These are phyloP conservation scores for Zalerion maritima DNA, from an alignment of 495 filamentous ascomycete species.

Conservation along the genomic window DNA sequence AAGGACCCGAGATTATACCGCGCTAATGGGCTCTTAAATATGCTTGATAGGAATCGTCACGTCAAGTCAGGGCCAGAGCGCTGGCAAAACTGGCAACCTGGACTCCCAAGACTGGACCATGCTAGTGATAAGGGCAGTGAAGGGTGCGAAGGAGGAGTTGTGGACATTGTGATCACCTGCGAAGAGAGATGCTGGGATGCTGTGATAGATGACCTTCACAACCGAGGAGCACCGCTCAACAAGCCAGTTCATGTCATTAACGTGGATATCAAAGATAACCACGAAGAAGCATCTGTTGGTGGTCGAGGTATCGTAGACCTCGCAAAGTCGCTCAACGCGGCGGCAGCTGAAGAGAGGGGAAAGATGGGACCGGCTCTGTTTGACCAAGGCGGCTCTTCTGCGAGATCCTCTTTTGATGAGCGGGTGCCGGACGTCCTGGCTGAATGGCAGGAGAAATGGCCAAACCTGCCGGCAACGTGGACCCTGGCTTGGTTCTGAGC, in stretches of 20 bases:
- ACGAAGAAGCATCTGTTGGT: slow-evolving; percentile 85
- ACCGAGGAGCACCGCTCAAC: slow-evolving; percentile 69
- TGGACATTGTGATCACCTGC: slow-evolving; percentile 93
- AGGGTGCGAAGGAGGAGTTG: slow-evolving; percentile 81
- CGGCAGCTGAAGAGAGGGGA: slow-evolving; percentile 63
- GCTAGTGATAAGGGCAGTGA: slow-evolving; percentile 47
- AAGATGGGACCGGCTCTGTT: slow-evolving; percentile 45
- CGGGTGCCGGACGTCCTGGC: slow-evolving; percentile 83
- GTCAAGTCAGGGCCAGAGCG: slow-evolving; percentile 94
- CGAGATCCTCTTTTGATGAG: slow-evolving; percentile 73
- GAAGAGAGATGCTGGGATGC: slow-evolving; percentile 99
- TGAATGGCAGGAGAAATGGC: slow-evolving; percentile 95
- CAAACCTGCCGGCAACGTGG: slow-evolving; percentile 81
- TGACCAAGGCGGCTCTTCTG: slow-evolving; percentile 50
- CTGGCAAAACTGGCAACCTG: slow-evolving; percentile 95
- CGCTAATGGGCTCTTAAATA: slow-evolving; percentile 83
- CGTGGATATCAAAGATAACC: slow-evolving; percentile 96
- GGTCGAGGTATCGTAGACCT: slow-evolving; percentile 87
- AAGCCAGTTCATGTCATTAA: slow-evolving; percentile 93
- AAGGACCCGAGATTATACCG: slow-evolving; percentile 85
- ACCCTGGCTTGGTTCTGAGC: slow-evolving; percentile 83
- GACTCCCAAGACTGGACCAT: slow-evolving; percentile 58
- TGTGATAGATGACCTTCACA: slow-evolving; percentile 84
- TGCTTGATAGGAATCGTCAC: slow-evolving; percentile 81
- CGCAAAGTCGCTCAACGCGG: slow-evolving; percentile 72